Base-by-base conservation (phyloP, 768 basidiomycete genomes). In the Neoboletus subvelutipes region DNA sequence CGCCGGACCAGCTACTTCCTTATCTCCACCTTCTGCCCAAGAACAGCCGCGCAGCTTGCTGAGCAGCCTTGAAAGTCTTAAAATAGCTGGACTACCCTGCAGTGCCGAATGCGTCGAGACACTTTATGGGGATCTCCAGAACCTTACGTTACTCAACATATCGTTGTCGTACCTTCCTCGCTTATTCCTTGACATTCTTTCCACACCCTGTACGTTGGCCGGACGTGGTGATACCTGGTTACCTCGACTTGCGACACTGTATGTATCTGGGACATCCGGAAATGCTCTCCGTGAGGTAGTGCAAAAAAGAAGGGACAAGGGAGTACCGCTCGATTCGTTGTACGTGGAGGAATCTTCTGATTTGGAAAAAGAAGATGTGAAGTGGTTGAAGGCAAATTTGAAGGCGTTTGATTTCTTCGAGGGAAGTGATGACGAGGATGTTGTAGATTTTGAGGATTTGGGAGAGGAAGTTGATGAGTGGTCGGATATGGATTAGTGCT, bases 401-500 rank as follows among this genome's bases (percentile, higher is more conserved):
- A 78, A 82, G 55, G 71, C 71, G 33, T 76, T 88, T 17, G 80
- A 81, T 12, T 79, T 75, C 58, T 88, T 85, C 57, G 84, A 83
- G 55, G 77, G 82, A 34, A 84, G 83, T 45, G 77, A 77, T 45
- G 76, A 77, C 31, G 85, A 74, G 18, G 73, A 69, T 41, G 58
- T 59, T 18, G 54, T 61, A 7, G 74, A 71, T 24, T 63, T 63
- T 15, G 73, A 69, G 6, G 70, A 72, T 46, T 22, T 52, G 37
- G 2, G 40, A 1, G 59, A 56, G 7, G 65, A 60, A 9, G 10
- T 42, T 3, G 56, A 59, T 42, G 58, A 57, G 10, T 68, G 59
- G 67, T 63, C 54, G 8, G 59, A 64, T 26, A 20, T 50, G 26
- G 50, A 62, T 11, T 60, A 42, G n/a, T 24, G 20, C 20, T 7